phyloP scores from a whole-genome alignment of 1,284 basidiomycete species.

The Moesziomyces aphidis region DNA sequence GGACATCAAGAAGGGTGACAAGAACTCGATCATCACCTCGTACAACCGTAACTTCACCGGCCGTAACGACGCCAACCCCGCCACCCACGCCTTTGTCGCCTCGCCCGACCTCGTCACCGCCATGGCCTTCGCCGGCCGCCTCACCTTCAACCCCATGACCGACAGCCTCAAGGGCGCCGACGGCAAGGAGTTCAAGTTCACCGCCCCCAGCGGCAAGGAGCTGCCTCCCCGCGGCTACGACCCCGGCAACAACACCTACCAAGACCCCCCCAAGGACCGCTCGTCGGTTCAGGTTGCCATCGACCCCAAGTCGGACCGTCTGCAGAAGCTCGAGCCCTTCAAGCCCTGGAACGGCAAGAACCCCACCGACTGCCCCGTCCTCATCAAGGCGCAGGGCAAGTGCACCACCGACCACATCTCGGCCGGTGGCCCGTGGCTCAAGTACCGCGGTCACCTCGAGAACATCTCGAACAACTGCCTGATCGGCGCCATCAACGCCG shows the following conservation, averaged over 20 bases:
- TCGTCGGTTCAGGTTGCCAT: slow-evolving; percentile 86
- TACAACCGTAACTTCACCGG: slow-evolving; percentile 99
- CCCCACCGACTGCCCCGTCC: slow-evolving; percentile 85
- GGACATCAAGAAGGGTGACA: slow-evolving; percentile 95
- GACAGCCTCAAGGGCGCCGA: slow-evolving; percentile 89
- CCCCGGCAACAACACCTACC: slow-evolving; percentile 96
- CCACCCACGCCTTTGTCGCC: slow-evolving; percentile 98
- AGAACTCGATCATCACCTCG: slow-evolving; percentile 92
- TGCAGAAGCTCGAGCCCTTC: slow-evolving; percentile 94
- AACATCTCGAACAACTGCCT: slow-evolving; percentile 99
- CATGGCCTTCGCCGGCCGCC: slow-evolving; percentile 91
- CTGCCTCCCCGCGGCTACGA: slow-evolving; percentile 96
- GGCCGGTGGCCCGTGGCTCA: slow-evolving; percentile 98
- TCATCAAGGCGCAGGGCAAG: slow-evolving; percentile 99
- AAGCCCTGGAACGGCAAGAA: slow-evolving; percentile 92
- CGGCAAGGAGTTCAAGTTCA: slow-evolving; percentile 98
- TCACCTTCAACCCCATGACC: slow-evolving; percentile 96
- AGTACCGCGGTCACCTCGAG: slow-evolving; percentile 98
- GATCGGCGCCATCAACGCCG: slow-evolving; percentile 92
- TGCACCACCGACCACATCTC: slow-evolving; percentile 83
- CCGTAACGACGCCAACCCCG: slow-evolving; percentile 98
- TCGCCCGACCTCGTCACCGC: slow-evolving; percentile 98
- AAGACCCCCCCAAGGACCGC: slow-evolving; percentile 89
- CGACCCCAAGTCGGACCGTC: slow-evolving; percentile 88
- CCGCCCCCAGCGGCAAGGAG: slow-evolving; percentile 86